Percentiles rank a stretch among this genome's conserved stretches.
These are phyloP conservation scores for Magnusiomyces starmeri DNA, from an alignment of 1,139 yeast genomes.

Conservation along the genomic window DNA sequence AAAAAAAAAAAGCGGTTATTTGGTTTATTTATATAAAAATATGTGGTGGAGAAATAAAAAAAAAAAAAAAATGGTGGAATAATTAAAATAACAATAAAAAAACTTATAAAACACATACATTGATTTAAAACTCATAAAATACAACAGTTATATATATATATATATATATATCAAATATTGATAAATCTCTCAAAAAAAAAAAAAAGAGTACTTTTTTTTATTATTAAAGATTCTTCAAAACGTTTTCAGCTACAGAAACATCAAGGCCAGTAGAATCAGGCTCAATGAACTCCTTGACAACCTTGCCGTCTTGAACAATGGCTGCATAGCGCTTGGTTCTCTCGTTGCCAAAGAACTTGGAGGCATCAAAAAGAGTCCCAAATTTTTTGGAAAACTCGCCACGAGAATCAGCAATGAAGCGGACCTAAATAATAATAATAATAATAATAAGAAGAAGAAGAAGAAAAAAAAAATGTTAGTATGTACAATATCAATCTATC, in stretches of 20 bases:
- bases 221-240: conserved; percentile 32
- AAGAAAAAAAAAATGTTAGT: neutral
- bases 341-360: conserved; percentile 62
- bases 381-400: conserved; percentile 62
- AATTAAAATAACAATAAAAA: conserved; percentile 12
- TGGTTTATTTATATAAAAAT: neutral
- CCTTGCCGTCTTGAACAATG: conserved; percentile 66
- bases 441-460: conserved; percentile 1
- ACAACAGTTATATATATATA: too few relatives aligned
- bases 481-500: neutral
- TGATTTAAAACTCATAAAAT: too few relatives aligned
- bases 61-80: neutral
- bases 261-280: conserved; percentile 73
- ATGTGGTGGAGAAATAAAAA: conserved; percentile 8
- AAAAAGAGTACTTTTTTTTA: too few relatives aligned
- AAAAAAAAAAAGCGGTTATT: neutral
- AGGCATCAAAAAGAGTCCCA: conserved; percentile 64
- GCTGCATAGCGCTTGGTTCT: conserved; percentile 75
- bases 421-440: conserved; percentile 30
- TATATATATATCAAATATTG: too few relatives aligned
- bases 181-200: too few relatives aligned
- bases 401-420: conserved; percentile 68
- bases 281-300: conserved; percentile 59
- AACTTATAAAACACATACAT: neutral
- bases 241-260: conserved; percentile 45